phyloP scores from a whole-genome alignment of 352 stramenopile species.

The Globisporangium orthogonon region DNA sequence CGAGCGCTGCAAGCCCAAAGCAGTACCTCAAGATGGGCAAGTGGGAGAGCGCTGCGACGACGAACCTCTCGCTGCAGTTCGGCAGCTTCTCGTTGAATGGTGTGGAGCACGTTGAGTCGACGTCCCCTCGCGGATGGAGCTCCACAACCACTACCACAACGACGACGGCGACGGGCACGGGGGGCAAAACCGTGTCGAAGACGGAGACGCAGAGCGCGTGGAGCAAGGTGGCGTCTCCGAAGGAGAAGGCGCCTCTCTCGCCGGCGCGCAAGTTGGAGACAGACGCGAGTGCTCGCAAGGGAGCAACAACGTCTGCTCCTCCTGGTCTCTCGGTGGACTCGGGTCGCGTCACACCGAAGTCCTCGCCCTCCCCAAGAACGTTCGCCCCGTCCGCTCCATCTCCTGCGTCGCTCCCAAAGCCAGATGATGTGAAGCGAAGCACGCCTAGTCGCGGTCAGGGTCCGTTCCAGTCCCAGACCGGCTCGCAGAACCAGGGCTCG shows the following conservation, averaged over 20 bases:
- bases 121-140: slow-evolving; percentile 58
- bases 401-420: slow-evolving; percentile 81
- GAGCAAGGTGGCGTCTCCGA: slow-evolving; percentile 47
- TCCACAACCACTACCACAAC: slow-evolving; percentile 35
- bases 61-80: slow-evolving; percentile 83
- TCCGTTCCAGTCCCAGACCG: slow-evolving; percentile 40
- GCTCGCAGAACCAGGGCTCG: slow-evolving; percentile 23
- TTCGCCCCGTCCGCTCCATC: slow-evolving; percentile 74
- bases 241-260: slow-evolving; percentile 59
- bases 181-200: slow-evolving; percentile 32
- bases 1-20: slow-evolving; percentile 39
- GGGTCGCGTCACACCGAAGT: slow-evolving; percentile 60
- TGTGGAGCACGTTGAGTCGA: slow-evolving; percentile 43
- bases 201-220: slow-evolving; percentile 52
- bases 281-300: slow-evolving; percentile 7
- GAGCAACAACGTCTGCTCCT: slow-evolving; percentile 48
- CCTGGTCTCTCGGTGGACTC: slow-evolving; percentile 68
- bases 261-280: slow-evolving; percentile 35
- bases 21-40: slow-evolving; percentile 83
- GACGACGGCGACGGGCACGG: slow-evolving; percentile 30
- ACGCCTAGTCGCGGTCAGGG: slow-evolving; percentile 53
- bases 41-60: slow-evolving; percentile 61
- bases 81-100: slow-evolving; percentile 82
- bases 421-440: slow-evolving; percentile 75
- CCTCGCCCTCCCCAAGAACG: slow-evolving; percentile 47